Conservation (phyloP, 345 rosid species). For the Hibiscus syriacus region DNA sequence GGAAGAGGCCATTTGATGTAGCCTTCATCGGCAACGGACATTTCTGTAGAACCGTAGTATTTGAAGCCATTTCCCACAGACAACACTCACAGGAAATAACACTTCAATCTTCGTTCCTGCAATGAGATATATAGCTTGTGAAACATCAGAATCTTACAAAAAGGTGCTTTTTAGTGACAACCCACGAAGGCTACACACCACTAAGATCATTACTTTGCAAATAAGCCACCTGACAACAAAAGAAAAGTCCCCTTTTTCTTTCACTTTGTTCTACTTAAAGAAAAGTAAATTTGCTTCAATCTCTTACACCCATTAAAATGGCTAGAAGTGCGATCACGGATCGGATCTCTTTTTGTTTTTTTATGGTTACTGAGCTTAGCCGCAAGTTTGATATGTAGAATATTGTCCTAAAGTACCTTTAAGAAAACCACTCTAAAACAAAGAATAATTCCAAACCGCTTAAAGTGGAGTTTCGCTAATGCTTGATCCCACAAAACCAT, state of each 20-base stretch:
- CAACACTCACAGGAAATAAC: neutral
- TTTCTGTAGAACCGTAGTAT: slow-evolving; percentile 15
- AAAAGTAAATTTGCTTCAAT: neutral
- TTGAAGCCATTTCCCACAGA: slow-evolving; percentile 28
- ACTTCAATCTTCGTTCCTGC: slow-evolving; percentile 12
- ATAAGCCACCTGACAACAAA: neutral
- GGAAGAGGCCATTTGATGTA: slow-evolving; percentile 67
- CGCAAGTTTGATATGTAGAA: neutral
- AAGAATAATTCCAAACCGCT: neutral
- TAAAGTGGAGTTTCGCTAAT: neutral
- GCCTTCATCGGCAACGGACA: slow-evolving; percentile 53
- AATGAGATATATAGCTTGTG: neutral
- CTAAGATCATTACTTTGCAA: neutral
- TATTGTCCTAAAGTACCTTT: neutral
- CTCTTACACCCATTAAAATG: neutral
- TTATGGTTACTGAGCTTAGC: neutral
- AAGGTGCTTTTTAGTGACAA: neutral
- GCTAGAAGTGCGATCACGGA: neutral
- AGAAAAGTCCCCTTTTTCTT: neutral
- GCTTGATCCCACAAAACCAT: neutral
- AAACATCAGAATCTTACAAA: slow-evolving; percentile 1
- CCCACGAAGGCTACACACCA: neutral
- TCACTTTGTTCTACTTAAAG: neutral
- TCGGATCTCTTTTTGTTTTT: neutral
- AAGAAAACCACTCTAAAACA: neutral